Percentiles rank a stretch among this genome's conserved stretches.
These are phyloP conservation scores for Chionographis japonica DNA, from an alignment of 106 monocot species.

Conservation along the genomic window DNA sequence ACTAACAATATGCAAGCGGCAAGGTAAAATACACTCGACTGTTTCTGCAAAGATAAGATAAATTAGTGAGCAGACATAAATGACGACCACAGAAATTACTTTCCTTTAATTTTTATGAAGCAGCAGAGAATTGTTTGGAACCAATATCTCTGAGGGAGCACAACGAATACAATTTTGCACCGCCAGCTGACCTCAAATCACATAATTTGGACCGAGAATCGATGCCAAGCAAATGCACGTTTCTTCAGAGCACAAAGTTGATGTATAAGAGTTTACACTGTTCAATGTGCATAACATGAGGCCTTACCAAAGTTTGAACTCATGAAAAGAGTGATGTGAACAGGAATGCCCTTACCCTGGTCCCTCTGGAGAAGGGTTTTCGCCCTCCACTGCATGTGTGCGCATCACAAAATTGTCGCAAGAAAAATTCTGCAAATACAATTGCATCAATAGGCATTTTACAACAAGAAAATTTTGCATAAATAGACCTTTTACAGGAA, in stretches of 20 bases:
- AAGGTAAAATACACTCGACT: conserved; percentile 59
- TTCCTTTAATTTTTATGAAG: neutral
- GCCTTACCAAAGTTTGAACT: neutral
- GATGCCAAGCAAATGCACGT: too few relatives aligned
- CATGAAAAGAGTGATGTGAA: neutral
- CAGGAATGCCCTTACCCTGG: conserved; percentile 43
- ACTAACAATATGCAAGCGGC: conserved; percentile 66
- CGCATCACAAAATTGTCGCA: conserved; percentile 95
- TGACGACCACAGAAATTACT: neutral
- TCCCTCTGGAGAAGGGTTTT: conserved; percentile 85
- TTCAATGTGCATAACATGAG: neutral
- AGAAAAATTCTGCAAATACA: conserved; percentile 71
- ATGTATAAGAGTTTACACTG: neutral
- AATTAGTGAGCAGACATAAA: neutral
- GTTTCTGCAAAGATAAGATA: conserved; percentile 57
- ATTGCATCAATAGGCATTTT: neutral
- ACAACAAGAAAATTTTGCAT: neutral
- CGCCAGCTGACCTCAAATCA: too few relatives aligned
- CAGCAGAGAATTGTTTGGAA: too few relatives aligned
- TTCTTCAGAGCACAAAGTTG: too few relatives aligned
- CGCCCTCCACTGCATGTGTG: conserved; percentile 64
- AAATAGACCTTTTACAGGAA: neutral
- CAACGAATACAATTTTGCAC: too few relatives aligned
- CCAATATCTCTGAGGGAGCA: too few relatives aligned
- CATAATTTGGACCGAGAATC: too few relatives aligned